Conservation (phyloP, 2,329 filamentous ascomycete genomes). For the Ascochyta pisi region DNA sequence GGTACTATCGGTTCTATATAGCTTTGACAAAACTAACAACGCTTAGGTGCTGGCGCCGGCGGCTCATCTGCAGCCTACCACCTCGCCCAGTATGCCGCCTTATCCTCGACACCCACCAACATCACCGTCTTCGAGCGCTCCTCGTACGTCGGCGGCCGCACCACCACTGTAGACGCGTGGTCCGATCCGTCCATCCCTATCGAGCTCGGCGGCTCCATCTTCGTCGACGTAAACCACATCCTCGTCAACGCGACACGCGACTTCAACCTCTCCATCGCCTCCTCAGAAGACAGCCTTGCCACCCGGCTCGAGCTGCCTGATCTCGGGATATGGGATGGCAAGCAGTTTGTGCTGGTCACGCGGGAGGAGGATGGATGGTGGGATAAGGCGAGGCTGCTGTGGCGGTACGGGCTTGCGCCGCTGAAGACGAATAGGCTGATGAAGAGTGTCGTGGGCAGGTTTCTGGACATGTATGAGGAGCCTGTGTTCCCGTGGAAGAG, state of each 20-base stretch:
- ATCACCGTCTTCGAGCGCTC: constrained; percentile 89
- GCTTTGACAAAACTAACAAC: constrained; percentile 12
- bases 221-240: constrained; percentile 84
- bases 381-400: constrained; percentile 79
- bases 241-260: constrained; percentile 74
- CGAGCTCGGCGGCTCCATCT: constrained; percentile 91
- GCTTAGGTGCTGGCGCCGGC: constrained; percentile 81
- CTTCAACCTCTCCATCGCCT: constrained; percentile 69
- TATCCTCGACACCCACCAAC: constrained; percentile 68
- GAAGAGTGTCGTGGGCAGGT: constrained; percentile 72
- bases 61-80: constrained; percentile 89
- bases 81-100: constrained; percentile 72
- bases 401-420: constrained; percentile 84
- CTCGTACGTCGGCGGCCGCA: constrained; percentile 80
- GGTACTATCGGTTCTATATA: constrained; percentile 25
- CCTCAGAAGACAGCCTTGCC: constrained; percentile 44
- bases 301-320: constrained; percentile 44
- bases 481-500: constrained; percentile 86
- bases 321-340: constrained; percentile 85
- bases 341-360: constrained; percentile 72
- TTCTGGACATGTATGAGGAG: constrained; percentile 79
- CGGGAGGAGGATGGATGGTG: constrained; percentile 73
- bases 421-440: constrained; percentile 76
- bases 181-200: constrained; percentile 71
- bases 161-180: constrained; percentile 82